Evolutionary conservation across 73 alveolate species (phyloP).

Genomic region (Paramecium biaurelia): DNA sequence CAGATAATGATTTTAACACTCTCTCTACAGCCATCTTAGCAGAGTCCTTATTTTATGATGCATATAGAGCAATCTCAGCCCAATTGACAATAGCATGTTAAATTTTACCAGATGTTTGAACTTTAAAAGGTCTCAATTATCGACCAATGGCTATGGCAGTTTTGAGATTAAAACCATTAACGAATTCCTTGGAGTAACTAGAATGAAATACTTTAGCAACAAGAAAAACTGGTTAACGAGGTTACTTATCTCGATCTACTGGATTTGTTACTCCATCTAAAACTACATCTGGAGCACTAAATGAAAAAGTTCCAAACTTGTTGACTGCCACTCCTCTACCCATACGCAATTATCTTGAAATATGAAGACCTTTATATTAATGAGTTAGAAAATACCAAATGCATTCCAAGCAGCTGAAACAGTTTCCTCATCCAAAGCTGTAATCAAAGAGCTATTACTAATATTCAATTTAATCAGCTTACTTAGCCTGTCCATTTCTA

Average conservation of each 20-base stretch:
- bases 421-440: slow-evolving; percentile 49
- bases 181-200: slow-evolving; percentile 50
- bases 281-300: slow-evolving; percentile 64
- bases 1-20: slow-evolving; percentile 52
- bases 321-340: slow-evolving; percentile 61
- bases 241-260: slow-evolving; percentile 56
- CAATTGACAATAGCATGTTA: slow-evolving; percentile 48
- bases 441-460: background rate
- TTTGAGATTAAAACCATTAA: slow-evolving; percentile 46
- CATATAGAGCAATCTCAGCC: slow-evolving; percentile 61
- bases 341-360: slow-evolving; percentile 56
- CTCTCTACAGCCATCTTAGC: slow-evolving; percentile 60
- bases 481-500: slow-evolving; percentile 27
- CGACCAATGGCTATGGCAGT: slow-evolving; percentile 62
- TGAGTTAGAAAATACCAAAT: background rate
- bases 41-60: slow-evolving; percentile 55
- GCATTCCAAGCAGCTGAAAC: slow-evolving; percentile 60
- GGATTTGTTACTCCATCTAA: slow-evolving; percentile 67
- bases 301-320: slow-evolving; percentile 60
- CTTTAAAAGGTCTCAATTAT: slow-evolving; percentile 55
- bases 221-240: slow-evolving; percentile 58
- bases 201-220: slow-evolving; percentile 22
- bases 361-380: slow-evolving; percentile 45
- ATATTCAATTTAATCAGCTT: background rate
- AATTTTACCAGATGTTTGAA: slow-evolving; percentile 53